Evolutionary conservation across 2,329 filamentous ascomycete genomes (phyloP).

Genomic region (Fusarium sp.): DNA sequence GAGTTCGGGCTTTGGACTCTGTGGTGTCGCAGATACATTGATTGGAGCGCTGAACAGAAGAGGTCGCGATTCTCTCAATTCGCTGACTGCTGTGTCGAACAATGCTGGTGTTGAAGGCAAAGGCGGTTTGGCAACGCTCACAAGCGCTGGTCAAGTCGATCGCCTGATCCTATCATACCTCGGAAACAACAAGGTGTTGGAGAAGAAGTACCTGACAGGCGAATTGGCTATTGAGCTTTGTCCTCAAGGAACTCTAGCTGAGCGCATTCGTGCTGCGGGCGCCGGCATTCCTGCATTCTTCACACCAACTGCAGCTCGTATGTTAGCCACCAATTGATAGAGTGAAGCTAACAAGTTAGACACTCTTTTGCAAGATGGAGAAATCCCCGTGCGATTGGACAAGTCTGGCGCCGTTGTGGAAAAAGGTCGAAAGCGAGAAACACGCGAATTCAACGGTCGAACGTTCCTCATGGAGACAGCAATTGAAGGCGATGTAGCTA

Average conservation of each 20-base stretch:
- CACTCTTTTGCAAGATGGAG: slow-evolving; percentile 73
- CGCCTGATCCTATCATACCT: slow-evolving; percentile 80
- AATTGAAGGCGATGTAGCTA: slow-evolving; percentile 79
- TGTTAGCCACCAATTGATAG: slow-evolving; percentile 37
- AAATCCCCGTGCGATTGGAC: slow-evolving; percentile 72
- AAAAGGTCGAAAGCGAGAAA: slow-evolving; percentile 73
- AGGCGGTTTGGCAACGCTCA: slow-evolving; percentile 74
- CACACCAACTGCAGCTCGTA: slow-evolving; percentile 77
- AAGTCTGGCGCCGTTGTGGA: slow-evolving; percentile 69
- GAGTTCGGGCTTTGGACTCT: slow-evolving; percentile 85
- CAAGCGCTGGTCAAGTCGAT: slow-evolving; percentile 74
- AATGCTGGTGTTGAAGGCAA: slow-evolving; percentile 78
- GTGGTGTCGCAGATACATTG: slow-evolving; percentile 79
- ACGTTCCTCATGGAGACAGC: slow-evolving; percentile 82
- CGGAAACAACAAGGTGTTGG: slow-evolving; percentile 79
- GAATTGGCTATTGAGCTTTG: slow-evolving; percentile 79
- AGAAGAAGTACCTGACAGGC: slow-evolving; percentile 79
- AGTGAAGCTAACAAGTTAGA: slow-evolving; percentile 50
- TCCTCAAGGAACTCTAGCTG: slow-evolving; percentile 78
- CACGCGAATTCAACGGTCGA: slow-evolving; percentile 76
- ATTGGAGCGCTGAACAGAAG: slow-evolving; percentile 73
- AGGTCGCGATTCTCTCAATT: slow-evolving; percentile 69
- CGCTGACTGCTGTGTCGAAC: slow-evolving; percentile 81
- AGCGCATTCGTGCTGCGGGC: slow-evolving; percentile 76
- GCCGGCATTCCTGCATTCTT: slow-evolving; percentile 85